Percentiles rank a stretch among this genome's conserved stretches.
Conservation (phyloP, 2,329 filamentous ascomycete genomes). For the Beauveria scarabaeidicola region DNA sequence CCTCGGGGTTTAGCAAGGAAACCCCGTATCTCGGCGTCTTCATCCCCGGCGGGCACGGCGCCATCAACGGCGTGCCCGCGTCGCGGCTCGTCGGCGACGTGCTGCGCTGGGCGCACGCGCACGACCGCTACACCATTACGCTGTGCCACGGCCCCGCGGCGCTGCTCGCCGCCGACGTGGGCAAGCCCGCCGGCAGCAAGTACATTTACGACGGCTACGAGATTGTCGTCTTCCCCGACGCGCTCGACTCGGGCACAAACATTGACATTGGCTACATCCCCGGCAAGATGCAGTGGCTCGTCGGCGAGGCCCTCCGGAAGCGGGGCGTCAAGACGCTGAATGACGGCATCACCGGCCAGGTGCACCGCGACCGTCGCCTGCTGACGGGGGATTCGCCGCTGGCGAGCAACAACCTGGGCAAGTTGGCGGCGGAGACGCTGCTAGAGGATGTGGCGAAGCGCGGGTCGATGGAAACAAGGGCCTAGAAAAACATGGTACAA, state of each 20-base stretch:
- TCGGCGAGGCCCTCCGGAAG: slow-evolving; percentile 12
- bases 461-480: neutral
- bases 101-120: slow-evolving; percentile 16
- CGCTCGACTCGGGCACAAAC: slow-evolving; percentile 14
- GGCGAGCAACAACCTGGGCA: slow-evolving; percentile 15
- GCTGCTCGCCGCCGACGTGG: slow-evolving; percentile 14
- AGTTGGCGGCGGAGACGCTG: slow-evolving; percentile 14
- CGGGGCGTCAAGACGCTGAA: slow-evolving; percentile 14
- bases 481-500: too few species aligned
- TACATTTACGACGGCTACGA: slow-evolving; percentile 16
- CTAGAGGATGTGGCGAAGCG: slow-evolving; percentile 13
- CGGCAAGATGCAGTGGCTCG: slow-evolving; percentile 17
- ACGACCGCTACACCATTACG: slow-evolving; percentile 13
- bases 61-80: slow-evolving; percentile 14
- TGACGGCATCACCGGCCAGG: slow-evolving; percentile 13
- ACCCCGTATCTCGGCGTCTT: slow-evolving; percentile 15
- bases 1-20: slow-evolving; percentile 9
- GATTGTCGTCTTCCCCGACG: slow-evolving; percentile 16
- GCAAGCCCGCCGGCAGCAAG: slow-evolving; percentile 13
- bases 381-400: slow-evolving; percentile 16
- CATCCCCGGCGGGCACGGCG: slow-evolving; percentile 16
- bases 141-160: slow-evolving; percentile 15
- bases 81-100: slow-evolving; percentile 14
- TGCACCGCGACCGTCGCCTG: slow-evolving; percentile 12
- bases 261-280: slow-evolving; percentile 17